A percentile compares a stretch with the other conserved stretches of the same genome.
These are phyloP conservation scores for Malassezia obtusa DNA, from an alignment of 1,284 basidiomycete species.

Conservation along the genomic window DNA sequence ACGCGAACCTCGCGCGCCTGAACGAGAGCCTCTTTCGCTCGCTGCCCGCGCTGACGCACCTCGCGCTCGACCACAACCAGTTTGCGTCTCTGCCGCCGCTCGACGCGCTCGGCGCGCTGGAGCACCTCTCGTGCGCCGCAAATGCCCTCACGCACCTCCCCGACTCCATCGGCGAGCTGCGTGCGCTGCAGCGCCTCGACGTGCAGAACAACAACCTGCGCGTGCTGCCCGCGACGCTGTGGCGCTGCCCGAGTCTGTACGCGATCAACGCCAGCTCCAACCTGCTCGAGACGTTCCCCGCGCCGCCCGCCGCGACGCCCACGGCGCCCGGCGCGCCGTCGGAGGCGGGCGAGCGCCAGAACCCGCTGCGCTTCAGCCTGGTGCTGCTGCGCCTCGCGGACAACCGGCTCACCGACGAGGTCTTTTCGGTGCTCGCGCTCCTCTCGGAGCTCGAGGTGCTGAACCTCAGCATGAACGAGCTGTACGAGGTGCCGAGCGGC, in stretches of 20 bases:
- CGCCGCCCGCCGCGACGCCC: constrained; percentile 50
- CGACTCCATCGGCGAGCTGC: constrained; percentile 64
- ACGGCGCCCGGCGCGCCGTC: background rate
- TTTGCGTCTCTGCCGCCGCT: constrained; percentile 76
- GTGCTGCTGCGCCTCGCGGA: constrained; percentile 76
- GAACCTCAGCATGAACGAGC: constrained; percentile 91
- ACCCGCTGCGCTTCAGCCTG: constrained; percentile 62
- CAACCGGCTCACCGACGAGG: constrained; percentile 75
- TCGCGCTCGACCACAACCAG: constrained; percentile 54
- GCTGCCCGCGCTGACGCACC: constrained; percentile 30
- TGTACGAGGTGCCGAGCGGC: constrained; percentile 65
- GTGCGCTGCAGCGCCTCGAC: constrained; percentile 67
- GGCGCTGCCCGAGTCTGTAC: constrained; percentile 69
- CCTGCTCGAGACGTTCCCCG: constrained; percentile 64
- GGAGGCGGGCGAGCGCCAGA: background rate
- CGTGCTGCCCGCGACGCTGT: constrained; percentile 66
- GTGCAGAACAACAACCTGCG: constrained; percentile 84
- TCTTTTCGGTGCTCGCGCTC: constrained; percentile 68
- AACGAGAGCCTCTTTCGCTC: constrained; percentile 54
- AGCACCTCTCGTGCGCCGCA: constrained; percentile 73
- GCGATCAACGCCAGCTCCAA: constrained; percentile 84
- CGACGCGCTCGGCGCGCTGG: constrained; percentile 62
- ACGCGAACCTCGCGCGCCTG: constrained; percentile 77
- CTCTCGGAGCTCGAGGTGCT: constrained; percentile 55
- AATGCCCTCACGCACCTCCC: constrained; percentile 76